Evolutionary conservation across 176 grass and related monocot genomes (phyloP).

Genomic region (Oryza meyeriana): DNA sequence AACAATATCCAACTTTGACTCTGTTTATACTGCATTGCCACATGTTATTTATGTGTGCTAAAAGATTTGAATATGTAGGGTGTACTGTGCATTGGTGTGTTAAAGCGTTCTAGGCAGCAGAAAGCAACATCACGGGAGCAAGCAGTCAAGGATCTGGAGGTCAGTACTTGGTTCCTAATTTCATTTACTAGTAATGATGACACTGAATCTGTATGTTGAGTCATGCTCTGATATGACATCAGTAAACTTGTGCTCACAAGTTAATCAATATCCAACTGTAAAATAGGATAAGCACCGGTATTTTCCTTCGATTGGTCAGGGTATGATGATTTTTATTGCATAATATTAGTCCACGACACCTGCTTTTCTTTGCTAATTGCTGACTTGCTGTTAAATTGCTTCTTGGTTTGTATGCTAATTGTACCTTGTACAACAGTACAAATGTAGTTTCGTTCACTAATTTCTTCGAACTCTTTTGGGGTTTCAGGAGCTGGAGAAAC

Average conservation of each 20-base stretch:
- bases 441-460: not conserved
- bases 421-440: not conserved
- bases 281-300: not conserved
- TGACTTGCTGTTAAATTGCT: not conserved
- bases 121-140: constrained; percentile 72
- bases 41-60: not conserved
- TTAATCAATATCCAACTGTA: not conserved
- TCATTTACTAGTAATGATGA: not conserved
- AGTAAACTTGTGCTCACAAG: not conserved
- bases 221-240: not conserved
- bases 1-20: not conserved
- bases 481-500: constrained; percentile 80
- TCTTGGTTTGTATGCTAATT: not conserved
- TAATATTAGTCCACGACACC: not conserved
- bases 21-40: constrained; percentile 8
- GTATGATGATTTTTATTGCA: not conserved
- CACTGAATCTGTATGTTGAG: not conserved
- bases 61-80: constrained; percentile 58
- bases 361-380: not conserved
- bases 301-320: not conserved
- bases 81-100: constrained; percentile 72
- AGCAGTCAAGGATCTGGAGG: constrained; percentile 79
- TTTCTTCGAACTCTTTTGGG: constrained; percentile 1
- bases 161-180: constrained; percentile 33
- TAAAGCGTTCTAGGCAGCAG: constrained; percentile 69